Percentiles rank a stretch among this genome's conserved stretches.
phyloP scores from a whole-genome alignment of 2,329 filamentous ascomycete species.

The Colletotrichum godetiae region DNA sequence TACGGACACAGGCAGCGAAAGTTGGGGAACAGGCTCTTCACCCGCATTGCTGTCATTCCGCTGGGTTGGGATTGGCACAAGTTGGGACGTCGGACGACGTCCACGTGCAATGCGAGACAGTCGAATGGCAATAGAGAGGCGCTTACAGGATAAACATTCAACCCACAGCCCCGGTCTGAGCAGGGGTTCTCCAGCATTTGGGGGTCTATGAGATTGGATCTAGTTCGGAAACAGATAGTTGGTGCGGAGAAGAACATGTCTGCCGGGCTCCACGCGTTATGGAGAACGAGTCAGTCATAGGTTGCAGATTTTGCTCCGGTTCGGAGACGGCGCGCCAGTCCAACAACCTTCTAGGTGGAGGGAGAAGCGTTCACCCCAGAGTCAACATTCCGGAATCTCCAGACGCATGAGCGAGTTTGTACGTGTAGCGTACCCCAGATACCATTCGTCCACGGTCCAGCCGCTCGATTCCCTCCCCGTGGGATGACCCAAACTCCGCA shows the following conservation, averaged over 20 bases:
- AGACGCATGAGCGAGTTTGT: slow-evolving; percentile 4
- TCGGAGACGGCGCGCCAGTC: slow-evolving; percentile 19
- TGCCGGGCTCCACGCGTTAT: slow-evolving; percentile 26
- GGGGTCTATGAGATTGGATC: slow-evolving; percentile 21
- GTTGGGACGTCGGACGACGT: not conserved
- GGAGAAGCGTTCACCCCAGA: slow-evolving; percentile 36
- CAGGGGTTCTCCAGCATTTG: slow-evolving; percentile 33
- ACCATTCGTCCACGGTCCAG: slow-evolving; percentile 7
- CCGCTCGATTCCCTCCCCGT: not conserved
- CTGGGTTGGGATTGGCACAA: slow-evolving; percentile 11
- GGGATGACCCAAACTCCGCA: slow-evolving; percentile 28
- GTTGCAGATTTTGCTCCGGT: slow-evolving; percentile 35
- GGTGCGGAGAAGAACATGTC: slow-evolving; percentile 25
- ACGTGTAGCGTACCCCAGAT: slow-evolving; percentile 27
- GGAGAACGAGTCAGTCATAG: slow-evolving; percentile 28
- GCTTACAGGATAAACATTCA: slow-evolving; percentile 34
- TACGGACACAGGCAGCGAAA: slow-evolving; percentile 7
- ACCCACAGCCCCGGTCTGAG: slow-evolving; percentile 4
- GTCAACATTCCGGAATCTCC: slow-evolving; percentile 6
- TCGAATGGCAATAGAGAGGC: slow-evolving; percentile 6
- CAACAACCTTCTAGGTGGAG: slow-evolving; percentile 3
- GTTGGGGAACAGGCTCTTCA: slow-evolving; percentile 14
- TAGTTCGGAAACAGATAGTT: slow-evolving; percentile 23
- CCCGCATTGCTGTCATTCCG: not conserved
- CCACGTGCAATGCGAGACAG: slow-evolving; percentile 29